phyloP scores from a whole-genome alignment of 164 flowering plant genomes.

The Stephania yunnanensis region DNA sequence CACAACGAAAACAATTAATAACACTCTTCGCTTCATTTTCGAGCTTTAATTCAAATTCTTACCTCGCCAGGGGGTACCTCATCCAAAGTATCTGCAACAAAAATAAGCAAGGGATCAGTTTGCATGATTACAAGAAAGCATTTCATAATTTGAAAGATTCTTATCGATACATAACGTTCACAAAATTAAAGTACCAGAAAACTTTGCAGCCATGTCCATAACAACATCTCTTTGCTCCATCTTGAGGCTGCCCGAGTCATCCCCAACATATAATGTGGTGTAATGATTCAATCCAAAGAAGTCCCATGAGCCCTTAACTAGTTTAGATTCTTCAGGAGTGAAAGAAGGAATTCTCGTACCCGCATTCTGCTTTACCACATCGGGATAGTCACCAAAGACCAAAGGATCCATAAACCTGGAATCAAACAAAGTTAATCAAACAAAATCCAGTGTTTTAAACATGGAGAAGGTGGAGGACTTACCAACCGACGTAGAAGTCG shows the following conservation, averaged over 20 bases:
- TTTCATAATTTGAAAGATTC: background rate
- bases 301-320: slow-evolving; percentile 49
- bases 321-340: slow-evolving; percentile 31
- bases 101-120: background rate
- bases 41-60: slow-evolving; percentile 3
- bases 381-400: slow-evolving; percentile 46
- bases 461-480: slow-evolving; percentile 7
- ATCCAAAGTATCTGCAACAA: slow-evolving; percentile 9
- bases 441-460: background rate
- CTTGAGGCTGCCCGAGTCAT: slow-evolving; percentile 24
- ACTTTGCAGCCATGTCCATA: slow-evolving; percentile 29
- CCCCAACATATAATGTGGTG: slow-evolving; percentile 16
- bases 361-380: slow-evolving; percentile 34
- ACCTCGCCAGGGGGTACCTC: slow-evolving; percentile 19
- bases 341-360: slow-evolving; percentile 46
- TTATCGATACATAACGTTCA: background rate
- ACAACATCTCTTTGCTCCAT: slow-evolving; percentile 28
- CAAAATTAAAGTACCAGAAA: slow-evolving; percentile 22
- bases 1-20: background rate
- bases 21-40: background rate
- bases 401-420: slow-evolving; percentile 38
- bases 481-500: slow-evolving; percentile 56
- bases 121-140: background rate
- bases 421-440: background rate
- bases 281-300: slow-evolving; percentile 59